Evolutionary conservation across 495 filamentous ascomycete species (phyloP).

Genomic region (Darksidea phi): DNA sequence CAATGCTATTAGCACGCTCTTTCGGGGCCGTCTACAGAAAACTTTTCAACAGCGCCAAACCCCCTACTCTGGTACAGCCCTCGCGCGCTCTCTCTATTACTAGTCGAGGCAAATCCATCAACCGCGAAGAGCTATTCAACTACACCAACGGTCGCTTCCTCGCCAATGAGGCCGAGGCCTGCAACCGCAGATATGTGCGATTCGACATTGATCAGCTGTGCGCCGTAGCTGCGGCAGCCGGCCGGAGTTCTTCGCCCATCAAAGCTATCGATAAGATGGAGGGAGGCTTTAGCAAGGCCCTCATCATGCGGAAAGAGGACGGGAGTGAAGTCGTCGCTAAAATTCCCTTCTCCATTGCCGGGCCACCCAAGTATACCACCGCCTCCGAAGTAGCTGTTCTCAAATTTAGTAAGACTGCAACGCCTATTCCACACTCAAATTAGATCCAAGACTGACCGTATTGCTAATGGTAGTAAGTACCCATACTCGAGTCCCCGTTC

Average conservation of each 20-base stretch:
- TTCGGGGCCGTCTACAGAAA: no score
- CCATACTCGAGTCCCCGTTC: constrained; percentile 34
- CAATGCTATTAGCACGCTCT: no score
- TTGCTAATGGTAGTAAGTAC: neutral
- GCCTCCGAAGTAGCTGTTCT: constrained; percentile 45
- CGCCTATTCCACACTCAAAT: neutral
- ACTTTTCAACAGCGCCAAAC: no score
- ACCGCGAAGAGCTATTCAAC: no score
- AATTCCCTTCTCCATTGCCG: no score
- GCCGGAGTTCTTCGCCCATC: constrained; percentile 29
- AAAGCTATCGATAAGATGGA: constrained; percentile 44
- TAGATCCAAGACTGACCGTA: constrained; percentile 3
- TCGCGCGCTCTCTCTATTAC: no score
- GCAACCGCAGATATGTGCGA: constrained; percentile 37
- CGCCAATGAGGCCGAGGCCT: constrained; percentile 41
- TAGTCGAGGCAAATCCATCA: no score
- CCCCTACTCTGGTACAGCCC: no score
- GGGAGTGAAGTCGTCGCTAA: constrained; percentile 45
- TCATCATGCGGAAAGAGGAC: constrained; percentile 43
- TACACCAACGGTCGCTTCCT: constrained; percentile 46
- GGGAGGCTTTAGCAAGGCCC: constrained; percentile 47
- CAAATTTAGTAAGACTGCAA: constrained; percentile 41
- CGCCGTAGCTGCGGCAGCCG: constrained; percentile 34
- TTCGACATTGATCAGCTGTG: constrained; percentile 44
- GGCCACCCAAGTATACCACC: constrained; percentile 40